Conservation (phyloP, 176 grass and related monocot genomes). For the Alopecurus myosuroides region DNA sequence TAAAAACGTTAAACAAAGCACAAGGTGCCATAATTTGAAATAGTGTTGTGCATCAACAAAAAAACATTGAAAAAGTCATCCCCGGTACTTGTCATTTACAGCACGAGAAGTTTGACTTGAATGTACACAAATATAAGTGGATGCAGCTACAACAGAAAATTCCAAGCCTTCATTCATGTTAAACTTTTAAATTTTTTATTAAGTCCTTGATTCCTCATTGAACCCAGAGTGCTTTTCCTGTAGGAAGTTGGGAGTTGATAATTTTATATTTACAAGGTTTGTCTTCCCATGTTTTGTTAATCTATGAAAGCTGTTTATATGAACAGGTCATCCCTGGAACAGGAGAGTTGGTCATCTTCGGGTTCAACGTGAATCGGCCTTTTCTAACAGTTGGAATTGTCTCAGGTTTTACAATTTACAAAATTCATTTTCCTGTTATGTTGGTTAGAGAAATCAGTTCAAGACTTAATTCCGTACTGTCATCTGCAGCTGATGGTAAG, state of each 20-base stretch:
- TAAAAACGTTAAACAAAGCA: not conserved
- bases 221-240: not conserved
- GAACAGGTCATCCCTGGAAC: conserved; percentile 14
- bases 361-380: not conserved
- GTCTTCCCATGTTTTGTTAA: not conserved
- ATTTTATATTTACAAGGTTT: not conserved
- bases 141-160: not conserved
- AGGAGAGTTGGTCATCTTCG: conserved; percentile 25
- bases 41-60: not conserved
- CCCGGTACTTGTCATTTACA: not conserved
- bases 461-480: not conserved
- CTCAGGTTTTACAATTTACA: not conserved
- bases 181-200: not conserved
- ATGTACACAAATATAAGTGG: not conserved
- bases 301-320: not conserved
- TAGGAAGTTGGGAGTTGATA: not conserved
- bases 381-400: conserved; percentile 27
- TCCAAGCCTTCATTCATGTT: not conserved
- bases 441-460: not conserved
- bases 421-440: not conserved
- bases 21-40: not conserved
- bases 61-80: not conserved
- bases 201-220: not conserved
- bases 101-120: not conserved
- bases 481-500: conserved; percentile 13